phyloP scores from a whole-genome alignment of 1,284 basidiomycete genomes.

The Cryptococcus hybrid region DNA sequence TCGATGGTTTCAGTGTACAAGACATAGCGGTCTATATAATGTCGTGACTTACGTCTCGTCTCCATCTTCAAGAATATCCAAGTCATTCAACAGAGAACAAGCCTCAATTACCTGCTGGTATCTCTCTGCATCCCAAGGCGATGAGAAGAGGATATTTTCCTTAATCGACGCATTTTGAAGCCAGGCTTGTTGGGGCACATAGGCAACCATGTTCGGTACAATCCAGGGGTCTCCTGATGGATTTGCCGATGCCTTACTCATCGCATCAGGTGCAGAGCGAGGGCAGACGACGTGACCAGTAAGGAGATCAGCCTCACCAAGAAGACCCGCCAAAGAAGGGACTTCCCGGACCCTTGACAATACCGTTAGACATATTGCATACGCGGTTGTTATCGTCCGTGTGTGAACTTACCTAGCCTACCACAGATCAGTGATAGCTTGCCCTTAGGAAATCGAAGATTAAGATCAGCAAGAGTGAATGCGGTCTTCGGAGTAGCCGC shows the following conservation, averaged over 20 bases:
- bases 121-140: slow-evolving; percentile 73
- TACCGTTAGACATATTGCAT: not conserved
- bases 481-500: slow-evolving; percentile 70
- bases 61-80: slow-evolving; percentile 89
- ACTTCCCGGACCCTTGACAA: slow-evolving; percentile 71
- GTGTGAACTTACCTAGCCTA: slow-evolving; percentile 39
- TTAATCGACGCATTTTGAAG: slow-evolving; percentile 89
- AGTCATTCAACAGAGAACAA: slow-evolving; percentile 75
- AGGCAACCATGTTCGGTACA: slow-evolving; percentile 69
- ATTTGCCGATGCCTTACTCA: slow-evolving; percentile 58
- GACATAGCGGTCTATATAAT: slow-evolving; percentile 73
- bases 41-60: slow-evolving; percentile 63
- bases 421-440: slow-evolving; percentile 80
- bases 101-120: slow-evolving; percentile 73
- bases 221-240: slow-evolving; percentile 65
- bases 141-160: slow-evolving; percentile 89
- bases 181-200: slow-evolving; percentile 77
- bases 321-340: slow-evolving; percentile 74
- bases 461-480: slow-evolving; percentile 78
- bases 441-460: slow-evolving; percentile 71
- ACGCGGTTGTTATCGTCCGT: not conserved
- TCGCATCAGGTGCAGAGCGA: slow-evolving; percentile 73
- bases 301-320: slow-evolving; percentile 85
- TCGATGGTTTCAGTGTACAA: slow-evolving; percentile 1
- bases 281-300: slow-evolving; percentile 69